Evolutionary conservation across 495 filamentous ascomycete species (phyloP).

Genomic region (Hypomontagnella monticulosa): DNA sequence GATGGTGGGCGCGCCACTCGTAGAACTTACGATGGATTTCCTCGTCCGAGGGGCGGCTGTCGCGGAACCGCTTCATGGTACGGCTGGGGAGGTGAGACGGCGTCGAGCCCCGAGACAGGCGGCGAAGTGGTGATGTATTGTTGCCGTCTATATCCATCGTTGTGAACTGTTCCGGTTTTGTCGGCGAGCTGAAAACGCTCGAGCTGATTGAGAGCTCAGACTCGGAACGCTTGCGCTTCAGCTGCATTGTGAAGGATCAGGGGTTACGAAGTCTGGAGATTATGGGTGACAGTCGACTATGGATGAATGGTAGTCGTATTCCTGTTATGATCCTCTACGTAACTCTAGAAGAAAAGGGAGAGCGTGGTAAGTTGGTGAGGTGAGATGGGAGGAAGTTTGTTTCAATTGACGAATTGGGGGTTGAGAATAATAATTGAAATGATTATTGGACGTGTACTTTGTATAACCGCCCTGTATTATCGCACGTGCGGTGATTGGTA

Average conservation of each 20-base stretch:
- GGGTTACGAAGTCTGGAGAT: not conserved
- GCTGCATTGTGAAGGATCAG: slow-evolving; percentile 47
- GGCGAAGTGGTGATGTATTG: slow-evolving; percentile 22
- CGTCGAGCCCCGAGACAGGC: slow-evolving; percentile 10
- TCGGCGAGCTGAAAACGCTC: slow-evolving; percentile 50
- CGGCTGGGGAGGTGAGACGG: slow-evolving; percentile 51
- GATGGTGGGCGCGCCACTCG: slow-evolving; percentile 20
- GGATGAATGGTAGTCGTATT: slow-evolving; percentile 2
- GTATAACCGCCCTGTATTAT: slow-evolving; percentile 8
- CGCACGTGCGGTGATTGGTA: not conserved
- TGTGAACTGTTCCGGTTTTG: slow-evolving; percentile 30
- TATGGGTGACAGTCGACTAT: not conserved
- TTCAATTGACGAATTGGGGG: slow-evolving; percentile 31
- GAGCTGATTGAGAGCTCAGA: slow-evolving; percentile 54
- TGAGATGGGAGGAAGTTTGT: slow-evolving; percentile 15
- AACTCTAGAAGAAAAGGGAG: not conserved
- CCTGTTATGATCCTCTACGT: not conserved
- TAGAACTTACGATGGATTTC: slow-evolving; percentile 58
- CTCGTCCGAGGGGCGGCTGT: slow-evolving; percentile 59
- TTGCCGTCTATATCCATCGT: slow-evolving; percentile 30
- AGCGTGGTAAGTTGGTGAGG: slow-evolving; percentile 12
- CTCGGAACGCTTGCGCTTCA: slow-evolving; percentile 64
- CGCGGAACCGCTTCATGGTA: slow-evolving; percentile 60
- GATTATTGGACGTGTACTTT: slow-evolving; percentile 14
- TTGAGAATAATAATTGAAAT: no score